Evolutionary conservation across 2,329 filamentous ascomycete species (phyloP).

Genomic region (Colletotrichum salicis): DNA sequence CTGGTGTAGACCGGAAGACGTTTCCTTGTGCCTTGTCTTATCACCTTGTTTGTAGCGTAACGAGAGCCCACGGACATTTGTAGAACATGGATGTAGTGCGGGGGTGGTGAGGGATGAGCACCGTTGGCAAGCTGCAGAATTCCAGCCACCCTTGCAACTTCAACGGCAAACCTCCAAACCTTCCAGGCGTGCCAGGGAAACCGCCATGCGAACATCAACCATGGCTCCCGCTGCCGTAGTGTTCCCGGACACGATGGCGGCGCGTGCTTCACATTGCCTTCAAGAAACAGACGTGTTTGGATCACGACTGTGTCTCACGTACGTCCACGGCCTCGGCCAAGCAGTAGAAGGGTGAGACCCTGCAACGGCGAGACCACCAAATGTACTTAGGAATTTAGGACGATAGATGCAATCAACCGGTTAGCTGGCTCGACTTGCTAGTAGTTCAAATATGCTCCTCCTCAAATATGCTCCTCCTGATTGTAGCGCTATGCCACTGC

Average conservation of each 20-base stretch:
- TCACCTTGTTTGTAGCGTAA: background rate
- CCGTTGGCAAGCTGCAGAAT: slow-evolving; percentile 6
- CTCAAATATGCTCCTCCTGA: slow-evolving; percentile 1
- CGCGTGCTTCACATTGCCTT: slow-evolving; percentile 24
- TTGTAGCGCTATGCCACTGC: slow-evolving; percentile 19
- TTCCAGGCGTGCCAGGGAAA: slow-evolving; percentile 17
- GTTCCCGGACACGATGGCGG: slow-evolving; percentile 11
- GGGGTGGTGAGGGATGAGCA: slow-evolving; percentile 21
- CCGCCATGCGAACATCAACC: background rate
- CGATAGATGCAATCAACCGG: slow-evolving; percentile 2
- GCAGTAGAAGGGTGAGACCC: slow-evolving; percentile 2
- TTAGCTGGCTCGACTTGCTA: background rate
- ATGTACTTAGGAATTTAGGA: background rate
- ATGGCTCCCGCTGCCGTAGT: background rate
- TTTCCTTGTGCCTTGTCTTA: background rate
- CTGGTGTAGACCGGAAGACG: background rate
- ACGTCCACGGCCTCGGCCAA: slow-evolving; percentile 1
- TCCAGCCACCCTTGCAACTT: background rate
- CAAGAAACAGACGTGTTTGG: slow-evolving; percentile 22
- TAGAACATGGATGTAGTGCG: slow-evolving; percentile 14
- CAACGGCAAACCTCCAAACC: slow-evolving; percentile 9
- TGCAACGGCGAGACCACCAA: slow-evolving; percentile 7
- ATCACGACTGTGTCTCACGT: slow-evolving; percentile 19
- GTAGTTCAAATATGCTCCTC: slow-evolving; percentile 9
- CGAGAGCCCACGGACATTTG: slow-evolving; percentile 10